These are phyloP conservation scores for Letharia columbiana DNA, from an alignment of 495 filamentous ascomycete species.

Conservation along the genomic window DNA sequence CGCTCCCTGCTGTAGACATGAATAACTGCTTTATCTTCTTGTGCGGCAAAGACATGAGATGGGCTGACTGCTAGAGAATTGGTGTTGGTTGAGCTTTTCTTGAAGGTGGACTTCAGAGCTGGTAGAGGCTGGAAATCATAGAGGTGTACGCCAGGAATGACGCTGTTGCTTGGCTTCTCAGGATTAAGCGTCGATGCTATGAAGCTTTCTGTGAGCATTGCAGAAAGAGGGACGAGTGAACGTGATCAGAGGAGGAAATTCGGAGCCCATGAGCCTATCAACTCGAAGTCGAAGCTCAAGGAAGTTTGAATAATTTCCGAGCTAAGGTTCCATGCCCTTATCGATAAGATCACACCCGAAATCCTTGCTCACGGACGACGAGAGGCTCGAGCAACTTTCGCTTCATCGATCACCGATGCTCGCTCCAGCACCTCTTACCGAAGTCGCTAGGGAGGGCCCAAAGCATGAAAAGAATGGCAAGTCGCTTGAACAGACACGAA, in stretches of 20 bases:
- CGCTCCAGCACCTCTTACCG: neutral
- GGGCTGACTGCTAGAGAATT: constrained; percentile 75
- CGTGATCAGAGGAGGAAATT: neutral
- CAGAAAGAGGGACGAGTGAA: neutral
- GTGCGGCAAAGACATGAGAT: constrained; percentile 82
- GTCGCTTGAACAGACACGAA: neutral
- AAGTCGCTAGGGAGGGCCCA: neutral
- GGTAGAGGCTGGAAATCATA: constrained; percentile 71
- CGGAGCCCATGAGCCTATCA: neutral
- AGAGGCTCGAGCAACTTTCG: neutral
- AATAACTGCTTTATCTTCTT: constrained; percentile 81
- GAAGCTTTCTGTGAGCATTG: constrained; percentile 76
- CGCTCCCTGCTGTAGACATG: constrained; percentile 82
- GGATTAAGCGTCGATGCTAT: constrained; percentile 62
- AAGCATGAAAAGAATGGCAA: neutral
- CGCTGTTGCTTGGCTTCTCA: constrained; percentile 54
- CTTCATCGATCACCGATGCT: neutral
- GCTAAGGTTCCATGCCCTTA: constrained; percentile 10
- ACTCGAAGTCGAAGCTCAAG: neutral
- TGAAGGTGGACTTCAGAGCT: constrained; percentile 66
- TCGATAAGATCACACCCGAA: neutral
- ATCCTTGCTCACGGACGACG: neutral
- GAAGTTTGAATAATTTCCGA: neutral
- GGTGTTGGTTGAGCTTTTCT: constrained; percentile 75
- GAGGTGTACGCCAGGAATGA: constrained; percentile 66